A percentile compares a stretch with the other conserved stretches of the same genome.
These are phyloP conservation scores for Saturnispora mendoncae DNA, from an alignment of 805 yeast species.

Conservation along the genomic window DNA sequence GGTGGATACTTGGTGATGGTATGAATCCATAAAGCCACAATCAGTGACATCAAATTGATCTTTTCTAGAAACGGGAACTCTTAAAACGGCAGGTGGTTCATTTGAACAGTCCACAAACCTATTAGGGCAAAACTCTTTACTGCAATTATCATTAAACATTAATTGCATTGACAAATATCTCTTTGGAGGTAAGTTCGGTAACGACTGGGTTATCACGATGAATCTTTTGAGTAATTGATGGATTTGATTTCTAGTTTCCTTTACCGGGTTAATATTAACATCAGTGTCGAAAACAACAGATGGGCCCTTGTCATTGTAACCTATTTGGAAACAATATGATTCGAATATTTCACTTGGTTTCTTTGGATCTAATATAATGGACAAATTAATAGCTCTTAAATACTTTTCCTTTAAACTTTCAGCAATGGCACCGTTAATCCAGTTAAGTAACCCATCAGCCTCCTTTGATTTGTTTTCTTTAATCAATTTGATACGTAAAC, in stretches of 20 bases:
- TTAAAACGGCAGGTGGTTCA: constrained; percentile 32
- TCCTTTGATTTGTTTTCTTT: constrained; percentile 37
- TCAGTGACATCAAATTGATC: constrained; percentile 15
- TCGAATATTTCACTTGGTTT: constrained; percentile 39
- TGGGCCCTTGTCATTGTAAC: constrained; percentile 27
- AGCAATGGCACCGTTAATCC: constrained; percentile 45
- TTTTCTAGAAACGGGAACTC: constrained; percentile 24
- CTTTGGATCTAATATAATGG: constrained; percentile 35
- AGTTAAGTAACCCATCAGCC: constrained; percentile 41
- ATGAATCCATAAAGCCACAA: constrained; percentile 22
- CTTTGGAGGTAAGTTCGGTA: constrained; percentile 42
- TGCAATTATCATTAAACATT: constrained; percentile 39
- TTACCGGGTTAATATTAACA: constrained; percentile 16
- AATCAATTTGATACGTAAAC: constrained; percentile 41
- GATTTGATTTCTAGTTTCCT: constrained; percentile 35
- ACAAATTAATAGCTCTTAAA: constrained; percentile 38
- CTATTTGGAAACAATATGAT: constrained; percentile 41
- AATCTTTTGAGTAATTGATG: constrained; percentile 44
- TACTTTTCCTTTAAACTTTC: constrained; percentile 36
- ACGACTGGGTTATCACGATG: constrained; percentile 43
- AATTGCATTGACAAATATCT: constrained; percentile 41
- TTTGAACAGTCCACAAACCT: constrained; percentile 29
- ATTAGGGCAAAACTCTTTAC: constrained; percentile 40
- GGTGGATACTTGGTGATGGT: constrained; percentile 17
- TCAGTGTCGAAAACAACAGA: constrained; percentile 11